A percentile compares a stretch with the other conserved stretches of the same genome.
Conservation (phyloP, 768 basidiomycete genomes). For the Pulveroboletus frians region DNA sequence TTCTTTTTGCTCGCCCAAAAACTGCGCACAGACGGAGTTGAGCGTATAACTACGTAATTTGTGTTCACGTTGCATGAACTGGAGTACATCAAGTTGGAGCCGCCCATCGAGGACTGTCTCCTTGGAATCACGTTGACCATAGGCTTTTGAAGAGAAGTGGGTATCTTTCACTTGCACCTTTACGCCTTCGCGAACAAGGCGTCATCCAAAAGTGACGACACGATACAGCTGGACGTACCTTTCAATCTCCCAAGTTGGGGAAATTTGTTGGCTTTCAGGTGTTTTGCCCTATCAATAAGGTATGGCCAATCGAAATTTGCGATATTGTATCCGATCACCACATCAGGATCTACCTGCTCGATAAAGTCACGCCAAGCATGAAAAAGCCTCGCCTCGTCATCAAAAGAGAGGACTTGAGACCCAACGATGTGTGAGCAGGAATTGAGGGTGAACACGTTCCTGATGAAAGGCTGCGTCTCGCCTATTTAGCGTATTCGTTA, state of each 20-base stretch:
- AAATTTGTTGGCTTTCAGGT: conserved; percentile 66
- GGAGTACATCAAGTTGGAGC: conserved; percentile 90
- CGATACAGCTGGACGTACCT: conserved; percentile 38
- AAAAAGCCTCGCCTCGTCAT: conserved; percentile 71
- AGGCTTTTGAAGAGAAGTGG: conserved; percentile 97
- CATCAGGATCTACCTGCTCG: conserved; percentile 86
- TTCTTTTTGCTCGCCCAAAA: conserved; percentile 98
- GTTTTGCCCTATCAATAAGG: conserved; percentile 85
- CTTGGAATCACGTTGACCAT: conserved; percentile 95
- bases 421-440: conserved; percentile 94
- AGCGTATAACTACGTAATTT: conserved; percentile 96
- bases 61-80: conserved; percentile 98
- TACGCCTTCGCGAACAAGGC: conserved; percentile 41
- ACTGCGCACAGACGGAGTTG: conserved; percentile 96
- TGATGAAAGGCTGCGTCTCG: conserved; percentile 87
- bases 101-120: conserved; percentile 88
- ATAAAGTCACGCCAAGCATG: conserved; percentile 87
- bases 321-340: conserved; percentile 96
- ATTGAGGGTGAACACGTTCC: conserved; percentile 95
- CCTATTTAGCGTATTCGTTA: conserved; percentile 46
- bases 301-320: conserved; percentile 95
- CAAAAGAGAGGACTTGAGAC: conserved; percentile 87
- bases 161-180: conserved; percentile 85
- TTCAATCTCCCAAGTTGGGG: conserved; percentile 70
- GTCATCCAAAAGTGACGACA: background rate